A percentile compares a stretch with the other conserved stretches of the same genome.
These are phyloP conservation scores for Lindgomyces ingoldianus DNA, from an alignment of 495 filamentous ascomycete species.

Conservation along the genomic window DNA sequence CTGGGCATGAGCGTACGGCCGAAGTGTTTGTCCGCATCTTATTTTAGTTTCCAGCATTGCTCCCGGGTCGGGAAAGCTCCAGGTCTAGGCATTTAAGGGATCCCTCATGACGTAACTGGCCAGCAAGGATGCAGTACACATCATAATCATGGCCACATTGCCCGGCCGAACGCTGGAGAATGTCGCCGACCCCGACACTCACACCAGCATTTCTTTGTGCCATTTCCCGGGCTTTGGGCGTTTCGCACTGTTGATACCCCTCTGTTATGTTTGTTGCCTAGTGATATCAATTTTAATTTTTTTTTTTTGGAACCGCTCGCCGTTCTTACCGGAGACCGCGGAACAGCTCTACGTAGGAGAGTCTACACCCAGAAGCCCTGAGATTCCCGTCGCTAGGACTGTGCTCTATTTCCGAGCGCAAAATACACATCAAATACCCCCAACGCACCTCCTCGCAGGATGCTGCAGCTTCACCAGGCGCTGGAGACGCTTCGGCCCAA, in stretches of 20 bases:
- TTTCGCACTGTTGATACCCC: background rate
- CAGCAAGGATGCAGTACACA: background rate
- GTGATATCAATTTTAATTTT: background rate
- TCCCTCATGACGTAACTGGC: background rate
- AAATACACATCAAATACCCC: too few relatives aligned
- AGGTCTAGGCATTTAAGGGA: background rate
- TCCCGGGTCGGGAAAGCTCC: too few relatives aligned
- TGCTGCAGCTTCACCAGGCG: slow-evolving; percentile 62
- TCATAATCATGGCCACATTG: background rate
- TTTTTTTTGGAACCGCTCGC: background rate
- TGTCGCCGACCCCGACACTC: background rate
- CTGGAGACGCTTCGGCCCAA: slow-evolving; percentile 73
- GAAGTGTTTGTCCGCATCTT: too few relatives aligned
- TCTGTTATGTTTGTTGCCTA: slow-evolving; percentile 1
- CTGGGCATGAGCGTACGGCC: too few relatives aligned
- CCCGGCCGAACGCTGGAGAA: background rate
- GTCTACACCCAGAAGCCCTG: too few relatives aligned
- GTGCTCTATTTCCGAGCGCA: too few relatives aligned
- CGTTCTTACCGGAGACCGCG: background rate
- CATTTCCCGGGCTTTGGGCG: background rate
- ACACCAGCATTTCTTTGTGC: background rate
- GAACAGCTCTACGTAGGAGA: background rate
- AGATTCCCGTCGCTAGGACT: too few relatives aligned
- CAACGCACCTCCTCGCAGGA: slow-evolving; percentile 15
- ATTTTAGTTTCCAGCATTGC: background rate